Conservation (phyloP, 345 rosid species). For the Eucalyptus marginata region DNA sequence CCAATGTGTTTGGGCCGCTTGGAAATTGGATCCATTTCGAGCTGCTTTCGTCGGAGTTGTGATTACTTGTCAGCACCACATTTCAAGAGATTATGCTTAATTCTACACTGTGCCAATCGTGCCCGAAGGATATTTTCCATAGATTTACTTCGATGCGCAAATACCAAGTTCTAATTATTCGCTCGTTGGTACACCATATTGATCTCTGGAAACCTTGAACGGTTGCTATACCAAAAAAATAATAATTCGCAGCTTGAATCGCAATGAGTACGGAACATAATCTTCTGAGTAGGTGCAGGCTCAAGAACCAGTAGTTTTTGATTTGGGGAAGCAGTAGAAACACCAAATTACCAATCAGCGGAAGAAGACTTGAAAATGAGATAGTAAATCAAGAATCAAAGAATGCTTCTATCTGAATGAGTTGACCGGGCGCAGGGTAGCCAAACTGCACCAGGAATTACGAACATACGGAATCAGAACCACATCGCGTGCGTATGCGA, state of each 20-base stretch:
- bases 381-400: neutral
- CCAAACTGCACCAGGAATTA: neutral
- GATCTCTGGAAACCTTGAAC: neutral
- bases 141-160: neutral
- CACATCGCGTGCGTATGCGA: fast-evolving
- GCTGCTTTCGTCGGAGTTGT: neutral
- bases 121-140: neutral
- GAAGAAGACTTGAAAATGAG: neutral
- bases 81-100: neutral
- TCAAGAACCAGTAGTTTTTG: neutral
- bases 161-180: neutral
- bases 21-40: neutral
- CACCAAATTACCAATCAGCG: neutral
- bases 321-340: neutral
- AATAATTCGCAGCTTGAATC: neutral
- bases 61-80: neutral
- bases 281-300: neutral
- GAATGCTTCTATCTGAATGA: neutral
- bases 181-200: neutral
- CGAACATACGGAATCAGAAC: neutral
- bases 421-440: neutral
- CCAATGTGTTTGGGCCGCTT: neutral
- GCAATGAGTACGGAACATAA: neutral
- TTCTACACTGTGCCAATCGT: neutral
- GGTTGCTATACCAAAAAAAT: neutral